Evolutionary conservation across 768 basidiomycete genomes (phyloP).

Genomic region (Lentinula lateritia): DNA sequence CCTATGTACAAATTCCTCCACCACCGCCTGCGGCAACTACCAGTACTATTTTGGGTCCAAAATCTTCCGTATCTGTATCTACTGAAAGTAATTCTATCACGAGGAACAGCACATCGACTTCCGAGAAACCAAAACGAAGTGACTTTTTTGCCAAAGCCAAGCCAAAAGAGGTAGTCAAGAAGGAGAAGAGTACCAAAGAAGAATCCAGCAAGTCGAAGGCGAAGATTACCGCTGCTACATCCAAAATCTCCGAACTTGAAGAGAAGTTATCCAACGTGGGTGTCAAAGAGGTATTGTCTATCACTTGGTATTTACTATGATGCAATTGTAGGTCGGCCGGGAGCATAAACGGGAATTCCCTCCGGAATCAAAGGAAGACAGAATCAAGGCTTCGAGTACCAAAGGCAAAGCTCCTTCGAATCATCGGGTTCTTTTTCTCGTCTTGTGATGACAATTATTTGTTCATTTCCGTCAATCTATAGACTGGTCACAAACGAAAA

Average conservation of each 20-base stretch:
- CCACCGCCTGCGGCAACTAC: constrained; percentile 38
- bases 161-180: constrained; percentile 14
- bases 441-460: neutral
- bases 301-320: neutral
- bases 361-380: constrained; percentile 8
- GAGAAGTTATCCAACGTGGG: neutral
- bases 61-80: neutral
- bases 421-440: neutral
- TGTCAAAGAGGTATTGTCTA: neutral
- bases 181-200: neutral
- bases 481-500: constrained; percentile 38
- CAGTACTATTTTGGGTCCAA: constrained; percentile 5
- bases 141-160: constrained; percentile 19
- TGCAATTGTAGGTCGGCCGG: neutral
- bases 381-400: constrained; percentile 3
- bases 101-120: constrained; percentile 16
- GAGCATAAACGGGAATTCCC: constrained; percentile 1
- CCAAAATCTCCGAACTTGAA: neutral
- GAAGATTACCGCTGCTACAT: neutral
- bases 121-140: constrained; percentile 14
- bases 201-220: neutral
- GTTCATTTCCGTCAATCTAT: constrained; percentile 1
- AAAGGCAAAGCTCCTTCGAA: neutral
- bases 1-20: constrained; percentile 5
- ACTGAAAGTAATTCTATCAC: constrained; percentile 6